These are phyloP conservation scores for Beta macrorhiza DNA, from an alignment of 179 eudicot species.

Conservation along the genomic window DNA sequence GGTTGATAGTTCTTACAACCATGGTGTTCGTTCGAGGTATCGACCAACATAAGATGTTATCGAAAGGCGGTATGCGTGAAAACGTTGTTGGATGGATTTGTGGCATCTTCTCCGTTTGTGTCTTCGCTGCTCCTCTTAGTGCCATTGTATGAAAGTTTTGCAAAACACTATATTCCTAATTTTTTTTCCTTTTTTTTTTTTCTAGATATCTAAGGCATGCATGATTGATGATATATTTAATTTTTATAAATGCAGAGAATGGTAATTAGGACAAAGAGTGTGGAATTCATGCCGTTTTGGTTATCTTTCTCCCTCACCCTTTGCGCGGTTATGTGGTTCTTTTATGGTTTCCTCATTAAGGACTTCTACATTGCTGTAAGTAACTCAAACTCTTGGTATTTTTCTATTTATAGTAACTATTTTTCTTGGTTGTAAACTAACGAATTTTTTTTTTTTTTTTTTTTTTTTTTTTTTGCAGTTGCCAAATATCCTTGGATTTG, in stretches of 20 bases:
- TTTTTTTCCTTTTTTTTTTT: not conserved
- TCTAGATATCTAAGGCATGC: not conserved
- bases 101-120: constrained; percentile 65
- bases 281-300: constrained; percentile 77
- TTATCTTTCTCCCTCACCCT: constrained; percentile 73
- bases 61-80: constrained; percentile 38
- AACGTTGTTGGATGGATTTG: constrained; percentile 77
- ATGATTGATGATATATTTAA: not conserved
- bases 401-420: not conserved
- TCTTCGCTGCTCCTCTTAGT: constrained; percentile 82
- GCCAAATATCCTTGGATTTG: constrained; percentile 69
- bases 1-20: constrained; percentile 43
- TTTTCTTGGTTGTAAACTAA: not conserved
- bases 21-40: constrained; percentile 25
- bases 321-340: constrained; percentile 69
- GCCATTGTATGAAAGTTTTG: constrained; percentile 51
- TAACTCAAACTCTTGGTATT: not conserved
- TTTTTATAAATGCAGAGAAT: constrained; percentile 46
- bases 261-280: constrained; percentile 77
- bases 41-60: constrained; percentile 21
- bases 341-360: constrained; percentile 56
- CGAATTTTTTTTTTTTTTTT: not conserved
- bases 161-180: not conserved
- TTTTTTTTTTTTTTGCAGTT: constrained; percentile 27
- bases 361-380: constrained; percentile 78